Evolutionary conservation across 2,329 filamentous ascomycete species (phyloP).

Genomic region (Talaromyces sp.): DNA sequence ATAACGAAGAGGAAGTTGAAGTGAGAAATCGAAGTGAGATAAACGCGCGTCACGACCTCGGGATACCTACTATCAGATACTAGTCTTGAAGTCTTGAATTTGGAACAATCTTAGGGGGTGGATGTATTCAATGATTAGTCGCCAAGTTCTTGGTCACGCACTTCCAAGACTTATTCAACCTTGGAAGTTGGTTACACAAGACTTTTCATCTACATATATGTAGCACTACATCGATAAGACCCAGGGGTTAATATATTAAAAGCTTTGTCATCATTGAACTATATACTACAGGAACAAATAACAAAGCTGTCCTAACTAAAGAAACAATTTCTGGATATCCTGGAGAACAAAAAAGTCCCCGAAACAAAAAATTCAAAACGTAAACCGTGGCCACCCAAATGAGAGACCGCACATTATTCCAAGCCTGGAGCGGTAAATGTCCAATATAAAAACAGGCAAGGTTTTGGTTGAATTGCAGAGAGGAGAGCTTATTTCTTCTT

Average conservation of each 20-base stretch:
- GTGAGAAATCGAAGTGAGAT: too few species aligned
- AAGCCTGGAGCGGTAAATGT: background rate
- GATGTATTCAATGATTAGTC: too few species aligned
- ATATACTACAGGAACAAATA: conserved; percentile 19
- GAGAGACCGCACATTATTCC: conserved; percentile 11
- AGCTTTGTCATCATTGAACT: conserved; percentile 13
- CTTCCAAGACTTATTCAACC: too few species aligned
- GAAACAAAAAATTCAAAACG: conserved; percentile 16
- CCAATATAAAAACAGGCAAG: background rate
- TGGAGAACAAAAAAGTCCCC: conserved; percentile 13
- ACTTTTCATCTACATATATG: too few species aligned
- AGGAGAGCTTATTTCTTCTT: conserved; percentile 17
- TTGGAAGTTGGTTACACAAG: too few species aligned
- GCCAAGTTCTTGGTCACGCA: too few species aligned
- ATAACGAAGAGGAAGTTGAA: too few species aligned
- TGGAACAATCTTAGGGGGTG: too few species aligned
- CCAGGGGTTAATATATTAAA: background rate
- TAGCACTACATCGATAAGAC: too few species aligned
- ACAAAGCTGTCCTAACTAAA: conserved; percentile 10
- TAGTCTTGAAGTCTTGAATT: too few species aligned
- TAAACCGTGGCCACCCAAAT: conserved; percentile 7
- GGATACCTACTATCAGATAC: too few species aligned
- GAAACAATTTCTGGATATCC: conserved; percentile 27
- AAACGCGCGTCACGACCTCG: too few species aligned
- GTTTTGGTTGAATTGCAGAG: background rate